Evolutionary conservation across 768 basidiomycete genomes (phyloP), one percentile per base, ranked within the genome.

Genomic region (Mycena sanguinolenta): DNA sequence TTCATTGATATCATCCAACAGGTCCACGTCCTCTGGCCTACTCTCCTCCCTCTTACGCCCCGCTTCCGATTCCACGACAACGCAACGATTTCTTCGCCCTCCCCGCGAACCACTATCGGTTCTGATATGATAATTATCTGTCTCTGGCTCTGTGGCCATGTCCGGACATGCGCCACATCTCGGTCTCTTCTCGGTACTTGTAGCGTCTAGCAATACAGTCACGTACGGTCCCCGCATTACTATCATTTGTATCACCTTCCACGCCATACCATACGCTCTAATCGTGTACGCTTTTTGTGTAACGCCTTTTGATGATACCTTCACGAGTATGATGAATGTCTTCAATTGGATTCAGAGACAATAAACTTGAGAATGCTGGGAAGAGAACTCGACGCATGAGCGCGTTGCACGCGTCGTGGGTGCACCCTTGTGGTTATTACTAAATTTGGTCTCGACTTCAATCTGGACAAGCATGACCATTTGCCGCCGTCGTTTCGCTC

Each of bases 21-120:
- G 88, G 87, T 25, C 85, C 86, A 21, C 84, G 86, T 28, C 83
- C 86, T 27, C 79, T 81, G 27, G 83, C 84, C 21, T 88, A 87
- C 74, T 80, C 87, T 13, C 88, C 88, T 46, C 87, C 87, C 59
- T 82, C 82, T 64, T 88, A 88, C 70, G 82, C 85, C 55, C 70
- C 79, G 25, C 66, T 70, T n/a, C 65, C 72, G 1, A 61, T 74
- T 70, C 68, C 79, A 75, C 78, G 75, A 79, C 76, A 75, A 58
- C 73, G 74, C 54, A 75, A 82, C 30, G 79, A 78, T 27, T 77
- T 79, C 65, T 76, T 75, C 30, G 75, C 75, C 36, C 55, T 72
- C 42, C 76, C 66, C 6, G 69, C 70, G 53, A 17, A 73, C 67
- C 34, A 28, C 25, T n/a, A 30, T 28, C 21, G 68, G 60, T 65